A percentile compares a stretch with the other conserved stretches of the same genome.
Conservation (phyloP, 768 basidiomycete species). For the Lactifluus pinguis region DNA sequence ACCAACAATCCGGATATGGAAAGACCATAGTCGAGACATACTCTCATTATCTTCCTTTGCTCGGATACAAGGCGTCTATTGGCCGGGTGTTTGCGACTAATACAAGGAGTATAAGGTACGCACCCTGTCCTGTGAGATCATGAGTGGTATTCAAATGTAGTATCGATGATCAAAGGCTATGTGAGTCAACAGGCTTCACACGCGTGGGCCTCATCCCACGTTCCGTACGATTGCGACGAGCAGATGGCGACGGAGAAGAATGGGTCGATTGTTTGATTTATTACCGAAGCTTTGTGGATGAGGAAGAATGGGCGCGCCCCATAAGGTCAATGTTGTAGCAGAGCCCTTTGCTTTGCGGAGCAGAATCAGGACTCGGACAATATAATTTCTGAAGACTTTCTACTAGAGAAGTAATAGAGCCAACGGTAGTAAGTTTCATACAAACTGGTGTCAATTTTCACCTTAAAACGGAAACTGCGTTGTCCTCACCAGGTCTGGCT, state of each 20-base stretch:
- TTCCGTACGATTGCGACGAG: slow-evolving; percentile 60
- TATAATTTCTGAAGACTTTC: too few species aligned
- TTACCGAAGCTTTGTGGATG: slow-evolving; percentile 63
- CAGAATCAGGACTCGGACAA: not conserved
- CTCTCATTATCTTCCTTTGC: slow-evolving; percentile 66
- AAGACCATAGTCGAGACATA: slow-evolving; percentile 65
- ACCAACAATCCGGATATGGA: slow-evolving; percentile 62
- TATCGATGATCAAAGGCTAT: slow-evolving; percentile 40
- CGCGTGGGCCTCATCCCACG: slow-evolving; percentile 70
- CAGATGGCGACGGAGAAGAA: slow-evolving; percentile 70
- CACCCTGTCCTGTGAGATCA: not conserved
- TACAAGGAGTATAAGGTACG: slow-evolving; percentile 57
- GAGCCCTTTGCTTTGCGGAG: not conserved
- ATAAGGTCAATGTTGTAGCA: not conserved
- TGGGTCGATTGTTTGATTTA: slow-evolving; percentile 83
- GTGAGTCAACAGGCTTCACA: slow-evolving; percentile 76
- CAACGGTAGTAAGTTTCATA: too few species aligned
- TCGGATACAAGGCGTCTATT: slow-evolving; percentile 72
- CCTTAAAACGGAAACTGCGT: too few species aligned
- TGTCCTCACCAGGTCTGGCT: too few species aligned
- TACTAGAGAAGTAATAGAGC: too few species aligned
- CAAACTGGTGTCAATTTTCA: too few species aligned
- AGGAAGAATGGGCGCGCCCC: too few species aligned
- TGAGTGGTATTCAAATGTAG: not conserved
- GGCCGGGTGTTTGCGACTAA: slow-evolving; percentile 93